Percentiles rank a stretch among this genome's conserved stretches.
Evolutionary conservation across 2,329 filamentous ascomycete species (phyloP).

Genomic region (Xylaria sp.): DNA sequence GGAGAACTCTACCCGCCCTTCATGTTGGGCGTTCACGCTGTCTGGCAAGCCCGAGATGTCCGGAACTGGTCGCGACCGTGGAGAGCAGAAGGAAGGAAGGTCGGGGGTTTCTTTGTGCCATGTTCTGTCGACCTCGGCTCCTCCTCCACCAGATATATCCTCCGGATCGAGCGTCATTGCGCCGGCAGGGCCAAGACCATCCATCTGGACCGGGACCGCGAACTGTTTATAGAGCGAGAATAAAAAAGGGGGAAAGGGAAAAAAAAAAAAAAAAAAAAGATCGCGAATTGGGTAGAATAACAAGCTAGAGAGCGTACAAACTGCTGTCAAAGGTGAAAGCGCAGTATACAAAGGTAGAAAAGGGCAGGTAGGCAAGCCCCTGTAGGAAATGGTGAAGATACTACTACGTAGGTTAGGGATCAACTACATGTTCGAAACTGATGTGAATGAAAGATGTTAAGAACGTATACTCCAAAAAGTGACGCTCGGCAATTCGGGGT

Average conservation of each 20-base stretch:
- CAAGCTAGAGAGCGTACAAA: no score
- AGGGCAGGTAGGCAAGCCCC: neutral
- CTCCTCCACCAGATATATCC: constrained; percentile 6
- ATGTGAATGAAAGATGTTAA: neutral
- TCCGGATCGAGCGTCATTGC: constrained; percentile 32
- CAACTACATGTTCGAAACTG: neutral
- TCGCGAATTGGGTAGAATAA: no score
- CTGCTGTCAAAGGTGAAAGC: neutral
- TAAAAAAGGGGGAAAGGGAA: no score
- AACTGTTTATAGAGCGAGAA: neutral
- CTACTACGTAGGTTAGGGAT: neutral
- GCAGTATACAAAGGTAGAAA: neutral
- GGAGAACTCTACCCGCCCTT: constrained; percentile 52
- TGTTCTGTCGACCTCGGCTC: constrained; percentile 1
- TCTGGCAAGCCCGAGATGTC: constrained; percentile 35
- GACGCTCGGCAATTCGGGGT: neutral
- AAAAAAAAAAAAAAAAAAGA: no score
- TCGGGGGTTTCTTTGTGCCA: constrained; percentile 49
- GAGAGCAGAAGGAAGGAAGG: constrained; percentile 62
- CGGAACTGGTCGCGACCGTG: constrained; percentile 49
- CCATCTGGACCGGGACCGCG: neutral
- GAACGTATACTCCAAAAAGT: neutral
- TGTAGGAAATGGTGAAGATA: no score
- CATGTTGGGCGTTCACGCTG: constrained; percentile 31
- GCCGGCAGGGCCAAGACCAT: neutral